These are phyloP conservation scores for Colletotrichum acutatum DNA, from an alignment of 2,329 filamentous ascomycete genomes.

Conservation along the genomic window DNA sequence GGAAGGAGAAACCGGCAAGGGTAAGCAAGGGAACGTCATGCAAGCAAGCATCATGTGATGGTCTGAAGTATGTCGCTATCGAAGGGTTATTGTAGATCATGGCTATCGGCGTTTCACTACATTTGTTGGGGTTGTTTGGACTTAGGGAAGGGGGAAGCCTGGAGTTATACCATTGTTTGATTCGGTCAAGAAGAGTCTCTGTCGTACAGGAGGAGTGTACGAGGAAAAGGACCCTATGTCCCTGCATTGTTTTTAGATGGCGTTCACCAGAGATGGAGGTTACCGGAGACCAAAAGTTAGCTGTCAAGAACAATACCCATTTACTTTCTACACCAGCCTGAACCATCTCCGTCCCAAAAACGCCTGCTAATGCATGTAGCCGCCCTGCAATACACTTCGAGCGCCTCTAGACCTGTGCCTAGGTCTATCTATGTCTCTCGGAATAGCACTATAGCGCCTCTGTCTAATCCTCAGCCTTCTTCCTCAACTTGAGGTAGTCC, in stretches of 20 bases:
- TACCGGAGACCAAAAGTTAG: constrained; percentile 27
- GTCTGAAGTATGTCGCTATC: background rate
- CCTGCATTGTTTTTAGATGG: constrained; percentile 2
- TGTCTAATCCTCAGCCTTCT: constrained; percentile 53
- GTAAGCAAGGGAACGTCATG: constrained; percentile 32
- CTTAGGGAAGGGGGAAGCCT: no score
- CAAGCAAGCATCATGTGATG: background rate
- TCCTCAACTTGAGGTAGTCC: constrained; percentile 78
- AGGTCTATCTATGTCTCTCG: background rate
- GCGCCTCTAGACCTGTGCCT: background rate
- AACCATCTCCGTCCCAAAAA: constrained; percentile 28
- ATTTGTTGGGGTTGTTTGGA: background rate
- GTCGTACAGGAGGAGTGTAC: constrained; percentile 1
- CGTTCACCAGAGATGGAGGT: background rate
- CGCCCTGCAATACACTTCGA: background rate
- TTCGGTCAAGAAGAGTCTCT: background rate
- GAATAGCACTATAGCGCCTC: background rate
- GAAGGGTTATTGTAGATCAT: background rate
- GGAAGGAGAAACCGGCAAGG: constrained; percentile 24
- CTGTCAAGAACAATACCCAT: constrained; percentile 26
- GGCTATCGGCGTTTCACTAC: constrained; percentile 5
- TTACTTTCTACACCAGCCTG: constrained; percentile 25
- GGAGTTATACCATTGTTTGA: background rate
- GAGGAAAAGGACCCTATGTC: background rate
- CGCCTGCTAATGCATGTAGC: constrained; percentile 36